A percentile compares a stretch with the other conserved stretches of the same genome.
phyloP scores from a whole-genome alignment of 805 yeast genomes.

The Nakazawaea wickerhamii region DNA sequence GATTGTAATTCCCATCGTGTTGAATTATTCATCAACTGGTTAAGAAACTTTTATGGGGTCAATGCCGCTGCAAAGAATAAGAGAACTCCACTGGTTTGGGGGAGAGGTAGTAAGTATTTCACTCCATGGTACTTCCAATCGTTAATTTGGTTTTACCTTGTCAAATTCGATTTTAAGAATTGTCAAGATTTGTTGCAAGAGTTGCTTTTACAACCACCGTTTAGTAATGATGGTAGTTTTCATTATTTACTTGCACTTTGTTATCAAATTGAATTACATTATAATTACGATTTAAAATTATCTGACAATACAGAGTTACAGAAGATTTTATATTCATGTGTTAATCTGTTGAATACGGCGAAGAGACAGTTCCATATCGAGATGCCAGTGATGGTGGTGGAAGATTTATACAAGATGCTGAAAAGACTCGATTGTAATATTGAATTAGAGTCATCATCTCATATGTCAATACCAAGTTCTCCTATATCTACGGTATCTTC shows the following conservation, averaged over 20 bases:
- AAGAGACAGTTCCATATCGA: background rate
- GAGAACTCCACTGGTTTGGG: conserved; percentile 31
- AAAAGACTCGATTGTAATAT: background rate
- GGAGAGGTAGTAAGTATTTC: conserved; percentile 34
- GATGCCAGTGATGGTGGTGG: background rate
- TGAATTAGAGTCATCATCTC: background rate
- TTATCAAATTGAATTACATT: conserved; percentile 18
- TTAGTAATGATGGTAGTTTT: conserved; percentile 34
- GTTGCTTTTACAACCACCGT: conserved; percentile 38
- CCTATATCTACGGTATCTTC: background rate
- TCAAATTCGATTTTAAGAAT: conserved; percentile 28
- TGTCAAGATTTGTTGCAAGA: conserved; percentile 32
- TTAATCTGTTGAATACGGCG: background rate
- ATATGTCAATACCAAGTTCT: background rate
- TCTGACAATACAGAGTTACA: background rate
- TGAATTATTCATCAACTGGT: conserved; percentile 33
- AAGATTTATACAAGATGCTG: background rate
- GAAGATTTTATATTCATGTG: background rate
- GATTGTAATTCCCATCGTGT: conserved; percentile 14
- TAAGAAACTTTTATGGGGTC: conserved; percentile 24
- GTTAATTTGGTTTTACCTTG: conserved; percentile 37
- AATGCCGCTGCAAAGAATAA: background rate
- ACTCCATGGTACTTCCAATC: conserved; percentile 37
- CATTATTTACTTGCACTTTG: conserved; percentile 28
- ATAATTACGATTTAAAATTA: conserved; percentile 8